Evolutionary conservation across 371 early-diverging fungal species (phyloP), one percentile per base, ranked within the genome.

Genomic region (Mucor circinelloides): DNA sequence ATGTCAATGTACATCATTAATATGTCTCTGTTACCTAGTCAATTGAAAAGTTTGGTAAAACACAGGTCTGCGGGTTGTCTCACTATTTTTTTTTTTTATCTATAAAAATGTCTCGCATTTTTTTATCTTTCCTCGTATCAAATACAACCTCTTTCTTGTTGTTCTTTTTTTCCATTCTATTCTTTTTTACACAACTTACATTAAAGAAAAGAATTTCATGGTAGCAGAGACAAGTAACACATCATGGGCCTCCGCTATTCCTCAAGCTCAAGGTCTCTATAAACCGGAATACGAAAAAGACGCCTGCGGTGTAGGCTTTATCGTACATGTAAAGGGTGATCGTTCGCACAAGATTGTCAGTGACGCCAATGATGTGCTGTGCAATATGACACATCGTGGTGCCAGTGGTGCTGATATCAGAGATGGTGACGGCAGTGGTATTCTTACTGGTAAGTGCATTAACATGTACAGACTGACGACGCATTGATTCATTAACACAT

Each of bases 341-440:
- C 74, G 89, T 32, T 90, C 92, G 7, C 95, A 98, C 87, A 86
- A 89, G 75, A 92, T 97, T 61, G 83, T 97, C 42, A 87, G 83
- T 63, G 94, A 97, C 77, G 96, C 97, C 17, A 86, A 87, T 67
- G 77, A 81, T 75, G 86, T 98, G 70, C 90, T 98, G 30, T 95
- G 96, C 86, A 97, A 96, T 82, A 97, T 98, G 98, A 95, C 95
- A 58, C 98, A 98, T 80, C 90, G 98, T 70, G 98, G 98, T 70
- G 93, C 94, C 40, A 92, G 91, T 36, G 96, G 96, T 64, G 94
- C 97, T 38, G 96, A 97, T 75, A 88, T 87, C 60, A 85, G 92
- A n/a, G 94, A 94, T 70, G 94, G 94, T 68, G 94, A 94, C 76
- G 94, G 95, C 46, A 91, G 92, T 9, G 95, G 94, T 66, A 93